Percentiles rank a stretch among this genome's conserved stretches.
Evolutionary conservation across 2,329 filamentous ascomycete species (phyloP).

Genomic region (Teratosphaeria epicoccoides): DNA sequence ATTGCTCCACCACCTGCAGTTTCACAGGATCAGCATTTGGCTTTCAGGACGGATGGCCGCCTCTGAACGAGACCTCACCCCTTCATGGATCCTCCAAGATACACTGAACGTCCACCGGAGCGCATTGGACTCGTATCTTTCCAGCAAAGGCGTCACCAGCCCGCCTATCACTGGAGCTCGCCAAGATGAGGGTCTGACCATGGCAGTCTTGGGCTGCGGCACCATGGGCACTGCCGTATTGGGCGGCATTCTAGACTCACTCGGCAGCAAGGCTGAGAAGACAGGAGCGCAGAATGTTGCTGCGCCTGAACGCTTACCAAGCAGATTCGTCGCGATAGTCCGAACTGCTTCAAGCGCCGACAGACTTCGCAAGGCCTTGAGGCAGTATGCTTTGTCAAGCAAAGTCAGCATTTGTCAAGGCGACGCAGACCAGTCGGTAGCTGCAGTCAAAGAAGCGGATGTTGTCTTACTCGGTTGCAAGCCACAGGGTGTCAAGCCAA

Average conservation of each 20-base stretch:
- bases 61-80: conserved; percentile 15
- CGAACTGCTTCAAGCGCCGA: conserved; percentile 58
- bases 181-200: conserved; percentile 44
- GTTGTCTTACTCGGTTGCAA: conserved; percentile 73
- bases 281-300: conserved; percentile 36
- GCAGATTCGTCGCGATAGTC: conserved; percentile 72
- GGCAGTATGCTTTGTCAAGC: conserved; percentile 44
- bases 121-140: conserved; percentile 10
- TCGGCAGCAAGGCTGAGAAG: conserved; percentile 31
- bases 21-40: neutral
- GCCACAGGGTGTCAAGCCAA: conserved; percentile 59
- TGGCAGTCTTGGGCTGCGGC: conserved; percentile 77
- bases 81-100: conserved; percentile 23
- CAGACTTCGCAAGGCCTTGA: conserved; percentile 55
- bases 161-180: neutral
- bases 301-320: conserved; percentile 42
- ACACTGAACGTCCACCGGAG: conserved; percentile 18
- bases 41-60: too few relatives aligned
- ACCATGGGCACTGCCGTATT: conserved; percentile 81
- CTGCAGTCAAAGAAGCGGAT: conserved; percentile 50
- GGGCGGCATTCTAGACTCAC: conserved; percentile 63
- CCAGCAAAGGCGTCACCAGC: neutral
- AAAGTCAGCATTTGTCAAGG: conserved; percentile 58
- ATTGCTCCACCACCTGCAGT: too few relatives aligned
- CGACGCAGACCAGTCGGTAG: conserved; percentile 53